These are phyloP conservation scores for Ceratocystis cacaofunesta DNA, from an alignment of 2,329 filamentous ascomycete species.

Conservation along the genomic window DNA sequence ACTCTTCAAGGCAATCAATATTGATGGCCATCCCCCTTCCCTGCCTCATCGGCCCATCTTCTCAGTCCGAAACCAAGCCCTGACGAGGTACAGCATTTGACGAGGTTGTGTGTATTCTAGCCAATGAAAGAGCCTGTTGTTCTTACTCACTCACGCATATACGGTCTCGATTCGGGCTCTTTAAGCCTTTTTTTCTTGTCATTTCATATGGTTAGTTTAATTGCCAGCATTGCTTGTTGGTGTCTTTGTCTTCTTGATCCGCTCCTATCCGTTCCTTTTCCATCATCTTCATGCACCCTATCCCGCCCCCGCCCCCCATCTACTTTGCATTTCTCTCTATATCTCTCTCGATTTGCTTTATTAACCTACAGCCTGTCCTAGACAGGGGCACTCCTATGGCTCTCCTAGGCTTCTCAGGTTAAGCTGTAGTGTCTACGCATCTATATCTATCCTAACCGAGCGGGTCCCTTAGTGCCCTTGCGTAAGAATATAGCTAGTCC, in stretches of 20 bases:
- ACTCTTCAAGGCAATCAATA: no score
- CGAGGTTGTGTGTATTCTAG: not conserved
- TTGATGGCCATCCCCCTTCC: no score
- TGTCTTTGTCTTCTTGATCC: not conserved
- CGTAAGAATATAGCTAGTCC: not conserved
- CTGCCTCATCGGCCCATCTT: no score
- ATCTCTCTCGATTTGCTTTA: not conserved
- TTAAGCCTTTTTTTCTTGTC: not conserved
- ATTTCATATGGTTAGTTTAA: no score
- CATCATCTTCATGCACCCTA: not conserved
- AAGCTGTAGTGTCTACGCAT: not conserved
- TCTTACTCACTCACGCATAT: no score
- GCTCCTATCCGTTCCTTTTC: not conserved
- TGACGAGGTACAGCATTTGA: not conserved
- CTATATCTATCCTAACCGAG: not conserved
- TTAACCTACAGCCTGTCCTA: not conserved
- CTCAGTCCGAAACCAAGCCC: not conserved
- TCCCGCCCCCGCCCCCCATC: not conserved
- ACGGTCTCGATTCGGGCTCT: not conserved
- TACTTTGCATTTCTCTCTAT: not conserved
- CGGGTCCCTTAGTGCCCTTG: not conserved
- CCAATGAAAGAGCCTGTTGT: not conserved
- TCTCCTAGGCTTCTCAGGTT: not conserved
- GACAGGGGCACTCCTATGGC: not conserved
- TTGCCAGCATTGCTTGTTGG: not conserved